Percentiles rank a stretch among this genome's conserved stretches.
Conservation (phyloP, 129 eudicot genomes). For the Saposhnikovia divaricata region DNA sequence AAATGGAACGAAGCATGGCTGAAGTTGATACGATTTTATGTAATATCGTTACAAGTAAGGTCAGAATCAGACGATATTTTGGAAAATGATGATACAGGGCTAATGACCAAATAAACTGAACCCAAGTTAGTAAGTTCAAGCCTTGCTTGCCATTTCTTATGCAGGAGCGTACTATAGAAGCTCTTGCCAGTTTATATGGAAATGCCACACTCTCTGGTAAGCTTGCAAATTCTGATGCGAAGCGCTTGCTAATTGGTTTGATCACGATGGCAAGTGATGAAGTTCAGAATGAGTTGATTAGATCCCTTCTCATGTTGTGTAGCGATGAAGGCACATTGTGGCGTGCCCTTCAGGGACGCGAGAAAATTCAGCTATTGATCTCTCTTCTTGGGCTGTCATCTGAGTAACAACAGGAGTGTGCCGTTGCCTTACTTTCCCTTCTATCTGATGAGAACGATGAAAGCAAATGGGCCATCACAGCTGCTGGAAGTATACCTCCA, state of each 20-base stretch:
- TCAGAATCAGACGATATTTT: too few species aligned
- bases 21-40: too few species aligned
- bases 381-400: conserved; percentile 98
- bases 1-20: too few species aligned
- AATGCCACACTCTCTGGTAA: conserved; percentile 65
- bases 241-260: conserved; percentile 91
- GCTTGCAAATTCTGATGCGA: conserved; percentile 85
- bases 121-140: too few species aligned
- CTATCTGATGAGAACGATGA: conserved; percentile 92
- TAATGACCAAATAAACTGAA: too few species aligned
- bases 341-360: conserved; percentile 98
- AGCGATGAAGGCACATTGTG: conserved; percentile 83
- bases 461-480: conserved; percentile 99
- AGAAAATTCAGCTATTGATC: conserved; percentile 89
- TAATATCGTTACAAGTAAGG: too few species aligned
- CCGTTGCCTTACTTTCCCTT: conserved; percentile 95
- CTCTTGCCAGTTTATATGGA: conserved; percentile 97
- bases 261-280: conserved; percentile 96
- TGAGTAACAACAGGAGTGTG: conserved; percentile 99
- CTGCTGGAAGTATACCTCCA: conserved; percentile 99
- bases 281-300: conserved; percentile 88
- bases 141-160: conserved; percentile 71
- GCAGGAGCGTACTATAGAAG: conserved; percentile 97
- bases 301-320: conserved; percentile 69
- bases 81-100: too few species aligned